Percentiles rank a stretch among this genome's conserved stretches.
Conservation (phyloP, 441 rosid species). For the Bruguiera hainesii region DNA sequence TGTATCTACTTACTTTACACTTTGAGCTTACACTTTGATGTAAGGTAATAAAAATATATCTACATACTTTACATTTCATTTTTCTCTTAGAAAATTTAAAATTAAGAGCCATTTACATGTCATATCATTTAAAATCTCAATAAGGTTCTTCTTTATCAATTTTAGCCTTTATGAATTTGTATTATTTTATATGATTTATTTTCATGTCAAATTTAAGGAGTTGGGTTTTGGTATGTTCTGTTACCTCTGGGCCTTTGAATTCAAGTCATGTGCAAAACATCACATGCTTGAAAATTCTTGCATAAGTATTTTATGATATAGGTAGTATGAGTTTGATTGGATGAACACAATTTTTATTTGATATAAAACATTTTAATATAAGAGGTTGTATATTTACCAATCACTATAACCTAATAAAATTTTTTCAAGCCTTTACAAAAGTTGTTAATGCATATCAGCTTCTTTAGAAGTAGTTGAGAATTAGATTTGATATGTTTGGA, state of each 20-base stretch:
- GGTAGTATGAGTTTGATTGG: not conserved
- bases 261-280: not conserved
- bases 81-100: too few species aligned
- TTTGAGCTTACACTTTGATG: too few species aligned
- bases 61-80: too few species aligned
- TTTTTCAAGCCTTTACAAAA: constrained; percentile 47
- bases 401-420: constrained; percentile 15
- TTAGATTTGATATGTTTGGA: constrained; percentile 54
- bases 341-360: constrained; percentile 1
- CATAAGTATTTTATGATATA: not conserved
- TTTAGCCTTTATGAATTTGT: not conserved
- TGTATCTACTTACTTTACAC: too few species aligned
- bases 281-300: not conserved
- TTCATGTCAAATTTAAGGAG: not conserved
- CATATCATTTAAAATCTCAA: too few species aligned
- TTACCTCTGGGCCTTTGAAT: too few species aligned
- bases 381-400: not conserved
- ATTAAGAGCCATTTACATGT: too few species aligned
- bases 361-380: not conserved
- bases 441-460: constrained; percentile 67
- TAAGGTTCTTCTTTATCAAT: not conserved
- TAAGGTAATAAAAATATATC: too few species aligned
- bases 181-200: not conserved
- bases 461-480: constrained; percentile 56
- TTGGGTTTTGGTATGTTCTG: too few species aligned